Conservation (phyloP, 1,284 basidiomycete genomes). For the Trametes polyzona region DNA sequence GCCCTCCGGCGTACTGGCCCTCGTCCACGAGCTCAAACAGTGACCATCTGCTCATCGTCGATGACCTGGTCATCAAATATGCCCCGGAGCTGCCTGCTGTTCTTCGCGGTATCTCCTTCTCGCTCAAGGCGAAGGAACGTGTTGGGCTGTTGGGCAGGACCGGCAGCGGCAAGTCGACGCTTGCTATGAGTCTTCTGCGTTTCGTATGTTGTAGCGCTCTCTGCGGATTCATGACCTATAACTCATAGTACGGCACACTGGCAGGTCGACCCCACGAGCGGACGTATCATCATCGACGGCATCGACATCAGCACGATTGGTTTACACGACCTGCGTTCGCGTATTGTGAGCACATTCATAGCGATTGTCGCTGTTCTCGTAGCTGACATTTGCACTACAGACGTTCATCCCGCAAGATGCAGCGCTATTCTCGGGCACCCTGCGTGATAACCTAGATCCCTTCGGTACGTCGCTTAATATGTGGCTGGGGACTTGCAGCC, state of each 20-base stretch:
- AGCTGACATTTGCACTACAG: constrained; percentile 38
- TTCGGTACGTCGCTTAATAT: constrained; percentile 59
- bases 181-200: constrained; percentile 86
- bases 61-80: constrained; percentile 82
- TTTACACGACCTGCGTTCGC: constrained; percentile 81
- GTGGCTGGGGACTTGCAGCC: constrained; percentile 10
- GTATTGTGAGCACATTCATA: constrained; percentile 55
- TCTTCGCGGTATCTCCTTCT: constrained; percentile 75
- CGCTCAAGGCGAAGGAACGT: constrained; percentile 64
- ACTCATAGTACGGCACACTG: too few relatives aligned
- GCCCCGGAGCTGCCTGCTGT: constrained; percentile 85
- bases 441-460: constrained; percentile 88
- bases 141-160: constrained; percentile 79
- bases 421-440: constrained; percentile 84
- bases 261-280: constrained; percentile 77
- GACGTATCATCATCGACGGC: constrained; percentile 84
- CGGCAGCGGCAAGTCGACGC: constrained; percentile 80
- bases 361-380: background rate
- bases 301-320: constrained; percentile 91
- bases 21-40: constrained; percentile 59
- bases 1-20: constrained; percentile 87
- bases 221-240: too few relatives aligned
- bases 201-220: constrained; percentile 60
- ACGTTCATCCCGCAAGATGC: constrained; percentile 85
- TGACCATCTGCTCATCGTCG: constrained; percentile 45